Percentiles rank a stretch among this genome's conserved stretches.
Evolutionary conservation across 2,329 filamentous ascomycete genomes (phyloP).

Genomic region (Aspergillus sp.): DNA sequence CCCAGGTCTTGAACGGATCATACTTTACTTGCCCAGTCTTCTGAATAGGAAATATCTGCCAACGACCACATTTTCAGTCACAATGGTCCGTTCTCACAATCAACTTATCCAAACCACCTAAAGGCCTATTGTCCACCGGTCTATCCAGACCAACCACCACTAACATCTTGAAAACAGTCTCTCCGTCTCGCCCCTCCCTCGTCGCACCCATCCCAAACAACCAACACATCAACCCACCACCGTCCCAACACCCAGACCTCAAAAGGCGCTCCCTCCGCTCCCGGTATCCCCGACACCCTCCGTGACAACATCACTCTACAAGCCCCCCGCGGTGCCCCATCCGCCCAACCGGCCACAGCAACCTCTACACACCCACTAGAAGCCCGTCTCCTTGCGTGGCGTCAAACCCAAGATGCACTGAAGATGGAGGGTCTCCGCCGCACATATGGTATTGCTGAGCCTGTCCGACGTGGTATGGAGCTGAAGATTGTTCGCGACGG

Average conservation of each 20-base stretch:
- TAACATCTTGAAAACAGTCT: conserved; percentile 55
- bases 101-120: conserved; percentile 7
- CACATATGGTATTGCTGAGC: conserved; percentile 89
- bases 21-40: neutral
- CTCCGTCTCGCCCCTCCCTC: conserved; percentile 83
- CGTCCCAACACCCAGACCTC: conserved; percentile 56
- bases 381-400: conserved; percentile 84
- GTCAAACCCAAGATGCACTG: conserved; percentile 78
- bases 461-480: conserved; percentile 91
- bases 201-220: conserved; percentile 64
- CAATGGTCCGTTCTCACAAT: conserved; percentile 30
- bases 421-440: conserved; percentile 88
- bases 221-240: conserved; percentile 61
- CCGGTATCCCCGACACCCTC: conserved; percentile 90
- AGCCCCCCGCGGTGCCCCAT: conserved; percentile 47
- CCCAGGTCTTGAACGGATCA: neutral
- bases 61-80: conserved; percentile 12
- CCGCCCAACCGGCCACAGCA: conserved; percentile 45
- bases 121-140: conserved; percentile 1
- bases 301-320: conserved; percentile 76
- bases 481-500: conserved; percentile 80
- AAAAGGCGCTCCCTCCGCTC: conserved; percentile 80
- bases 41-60: neutral
- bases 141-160: neutral
- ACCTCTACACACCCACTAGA: conserved; percentile 84